Evolutionary conservation across 2,329 filamentous ascomycete species (phyloP).

Genomic region (Coniochaeta ligniaria): DNA sequence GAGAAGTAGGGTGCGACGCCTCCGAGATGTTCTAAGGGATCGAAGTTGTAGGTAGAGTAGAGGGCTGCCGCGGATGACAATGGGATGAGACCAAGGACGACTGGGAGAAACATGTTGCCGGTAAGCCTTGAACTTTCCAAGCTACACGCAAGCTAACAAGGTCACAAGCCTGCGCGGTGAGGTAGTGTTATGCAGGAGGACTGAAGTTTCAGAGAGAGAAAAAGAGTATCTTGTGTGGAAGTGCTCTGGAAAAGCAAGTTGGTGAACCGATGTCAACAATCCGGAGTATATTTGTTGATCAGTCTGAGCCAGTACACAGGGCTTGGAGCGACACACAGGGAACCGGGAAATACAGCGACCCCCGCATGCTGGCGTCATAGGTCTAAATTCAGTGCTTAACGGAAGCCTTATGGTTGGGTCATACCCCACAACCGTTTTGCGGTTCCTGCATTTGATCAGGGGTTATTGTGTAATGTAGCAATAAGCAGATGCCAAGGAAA

Average conservation of each 20-base stretch:
- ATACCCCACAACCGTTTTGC: not conserved
- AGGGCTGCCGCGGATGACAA: conserved; percentile 14
- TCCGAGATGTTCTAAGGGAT: conserved; percentile 45
- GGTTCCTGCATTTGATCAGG: not conserved
- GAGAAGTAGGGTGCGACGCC: conserved; percentile 54
- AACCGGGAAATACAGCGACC: not conserved
- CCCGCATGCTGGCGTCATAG: not conserved
- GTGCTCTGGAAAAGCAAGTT: too few relatives aligned
- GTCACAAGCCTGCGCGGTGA: not conserved
- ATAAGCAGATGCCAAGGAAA: too few relatives aligned
- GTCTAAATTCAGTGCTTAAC: not conserved
- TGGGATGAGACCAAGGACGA: not conserved
- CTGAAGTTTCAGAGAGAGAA: too few relatives aligned
- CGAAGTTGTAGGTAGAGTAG: conserved; percentile 42
- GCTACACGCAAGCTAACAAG: too few relatives aligned
- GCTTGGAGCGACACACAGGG: not conserved
- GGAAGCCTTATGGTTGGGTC: not conserved
- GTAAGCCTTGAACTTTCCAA: not conserved
- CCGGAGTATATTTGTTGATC: too few relatives aligned
- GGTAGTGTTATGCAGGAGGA: not conserved
- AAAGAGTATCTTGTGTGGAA: too few relatives aligned
- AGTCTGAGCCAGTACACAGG: too few relatives aligned
- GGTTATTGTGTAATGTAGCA: not conserved
- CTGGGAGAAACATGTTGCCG: not conserved
- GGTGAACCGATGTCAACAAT: too few relatives aligned